Evolutionary conservation across 1,139 yeast species (phyloP), one percentile per base, ranked within the genome.

Genomic region (Sugiyamaella novakii): DNA sequence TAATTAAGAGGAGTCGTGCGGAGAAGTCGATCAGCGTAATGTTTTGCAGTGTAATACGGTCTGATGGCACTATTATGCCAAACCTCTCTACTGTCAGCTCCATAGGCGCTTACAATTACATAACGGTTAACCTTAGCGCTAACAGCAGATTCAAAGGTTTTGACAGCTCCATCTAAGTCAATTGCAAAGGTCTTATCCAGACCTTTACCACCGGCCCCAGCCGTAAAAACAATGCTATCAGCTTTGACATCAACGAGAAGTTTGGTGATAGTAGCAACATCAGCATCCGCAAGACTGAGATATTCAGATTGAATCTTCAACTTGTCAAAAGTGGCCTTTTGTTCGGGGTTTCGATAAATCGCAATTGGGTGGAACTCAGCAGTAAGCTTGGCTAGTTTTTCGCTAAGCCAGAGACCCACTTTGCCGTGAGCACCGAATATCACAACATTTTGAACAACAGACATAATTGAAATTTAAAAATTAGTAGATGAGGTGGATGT

Each of bases 401-500:
- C 53, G 18, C 75, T 55, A 25, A 77, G 59, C 1, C 68, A 62
- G 55, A 74, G 73, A 40, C 83, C 87, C 14, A 82, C 73, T 53
- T 75, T 75, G 34, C 87, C 87, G 59, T 80, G 80, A 21, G 86
- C 84, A 30, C 87, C 87, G 52, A 82, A 70, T 10, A 82, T 70
- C 21, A 75, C 75, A 3, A 76, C 69, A 57, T 63, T 73, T 7
- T 28, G 29, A 24, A 19, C 39, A 25, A 25, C 31, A 14, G 46
- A 42, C 46, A 42, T 42, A 3, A 18, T 39, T n/a, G n/a, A 39
- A 21, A 5, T 21, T 2, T n/a, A 15, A 33, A 15, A 17, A 34
- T 4, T 3, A 34, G 22, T 19, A 33, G 19, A 14, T 5, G n/a
- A n/a, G n/a, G n/a, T n/a, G n/a, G n/a, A n/a, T n/a, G n/a, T n/a